Evolutionary conservation across 768 basidiomycete species (phyloP), one percentile per base, ranked within the genome.

Genomic region (Pleurotus ostreatus): DNA sequence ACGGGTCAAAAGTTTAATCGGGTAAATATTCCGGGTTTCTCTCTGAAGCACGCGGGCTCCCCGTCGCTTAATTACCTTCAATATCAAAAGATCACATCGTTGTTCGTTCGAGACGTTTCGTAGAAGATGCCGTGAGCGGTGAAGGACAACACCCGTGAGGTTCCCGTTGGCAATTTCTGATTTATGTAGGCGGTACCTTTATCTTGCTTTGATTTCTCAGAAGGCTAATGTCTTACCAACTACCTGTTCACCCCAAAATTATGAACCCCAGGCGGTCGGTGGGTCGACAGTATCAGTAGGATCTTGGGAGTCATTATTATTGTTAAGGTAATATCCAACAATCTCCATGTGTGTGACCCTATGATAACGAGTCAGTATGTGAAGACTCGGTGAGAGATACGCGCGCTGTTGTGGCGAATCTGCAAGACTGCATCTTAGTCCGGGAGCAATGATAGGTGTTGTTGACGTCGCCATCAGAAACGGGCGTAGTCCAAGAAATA

Each of bases 241-340:
- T 26, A 49, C 13, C 5, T 20, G 48, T n/a, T 49, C 48, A 49
- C 48, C 48, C 48, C 48, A 38, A 49, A 49, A 49, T 34, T 49
- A 12, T 49, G 26, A 34, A 12, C 48, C 48, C 48, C 22, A 20
- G 48, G 37, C 12, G 25, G 48, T n/a, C 48, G 20, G 48, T 34
- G 22, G 48, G 25, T 8, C 5, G 37, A 11, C 25, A 23, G 37
- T 49, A 49, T 25, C 8, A 9, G 7, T 34, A 7, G 8, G 25
- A 34, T 34, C 30, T 25, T 38, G 48, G 46, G 46, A 47, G 46
- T 20, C 15, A 25, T 49, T 49, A 9, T n/a, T 25, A 34, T 49
- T 49, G 12, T 49, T 34, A 23, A 49, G 30, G 48, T 16, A 34
- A 34, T 34, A 34, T 11, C 8, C 30, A 34, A 49, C 30, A 49